Evolutionary conservation across 179 eudicot genomes (phyloP).

Genomic region (Sideroxylon spinosum): DNA sequence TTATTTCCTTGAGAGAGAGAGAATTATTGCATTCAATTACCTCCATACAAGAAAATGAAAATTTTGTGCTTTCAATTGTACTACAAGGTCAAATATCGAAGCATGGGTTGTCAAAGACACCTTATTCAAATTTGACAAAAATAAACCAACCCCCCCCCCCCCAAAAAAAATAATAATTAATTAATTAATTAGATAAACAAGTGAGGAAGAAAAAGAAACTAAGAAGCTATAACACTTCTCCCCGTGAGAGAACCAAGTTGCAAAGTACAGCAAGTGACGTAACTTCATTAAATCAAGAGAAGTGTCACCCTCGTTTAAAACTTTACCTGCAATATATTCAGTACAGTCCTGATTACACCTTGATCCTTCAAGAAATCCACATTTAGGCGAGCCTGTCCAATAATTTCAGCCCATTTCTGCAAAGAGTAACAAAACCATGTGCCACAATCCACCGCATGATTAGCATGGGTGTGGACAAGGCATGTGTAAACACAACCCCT

Average conservation of each 20-base stretch:
- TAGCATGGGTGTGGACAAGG: not conserved
- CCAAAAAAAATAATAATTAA: not conserved
- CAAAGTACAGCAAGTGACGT: not conserved
- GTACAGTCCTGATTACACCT: conserved; percentile 83
- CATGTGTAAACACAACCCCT: not conserved
- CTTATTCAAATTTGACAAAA: too few species aligned
- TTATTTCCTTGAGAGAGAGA: too few species aligned
- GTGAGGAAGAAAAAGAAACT: too few species aligned
- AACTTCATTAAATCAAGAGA: not conserved
- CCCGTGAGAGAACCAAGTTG: too few species aligned
- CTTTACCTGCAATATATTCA: conserved; percentile 89
- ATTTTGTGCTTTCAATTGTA: too few species aligned
- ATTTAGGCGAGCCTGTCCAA: conserved; percentile 91
- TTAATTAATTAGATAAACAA: too few species aligned
- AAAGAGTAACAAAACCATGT: conserved; percentile 12
- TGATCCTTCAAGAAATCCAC: conserved; percentile 80
- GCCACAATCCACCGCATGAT: not conserved
- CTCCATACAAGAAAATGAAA: too few species aligned
- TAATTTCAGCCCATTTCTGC: conserved; percentile 97
- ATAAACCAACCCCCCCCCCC: too few species aligned
- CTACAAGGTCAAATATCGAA: too few species aligned
- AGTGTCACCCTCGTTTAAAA: not conserved
- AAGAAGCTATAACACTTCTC: too few species aligned
- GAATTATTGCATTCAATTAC: too few species aligned
- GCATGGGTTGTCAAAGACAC: too few species aligned